A percentile compares a stretch with the other conserved stretches of the same genome.
phyloP scores from a whole-genome alignment of 352 stramenopile genomes.

The Pythium phragmitis region DNA sequence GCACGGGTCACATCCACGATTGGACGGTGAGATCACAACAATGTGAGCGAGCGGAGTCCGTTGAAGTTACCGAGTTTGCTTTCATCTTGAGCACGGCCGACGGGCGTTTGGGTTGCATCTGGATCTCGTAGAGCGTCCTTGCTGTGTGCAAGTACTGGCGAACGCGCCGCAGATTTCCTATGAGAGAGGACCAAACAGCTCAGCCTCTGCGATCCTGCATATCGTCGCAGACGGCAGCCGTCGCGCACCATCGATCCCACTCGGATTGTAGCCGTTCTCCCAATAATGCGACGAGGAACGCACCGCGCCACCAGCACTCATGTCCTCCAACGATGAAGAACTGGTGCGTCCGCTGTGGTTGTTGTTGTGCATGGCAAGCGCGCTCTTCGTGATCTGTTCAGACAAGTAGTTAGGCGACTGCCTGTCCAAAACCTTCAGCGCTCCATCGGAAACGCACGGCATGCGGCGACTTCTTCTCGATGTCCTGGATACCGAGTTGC shows the following conservation, averaged over 20 bases:
- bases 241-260: conserved; percentile 21
- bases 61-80: conserved; percentile 40
- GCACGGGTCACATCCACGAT: not conserved
- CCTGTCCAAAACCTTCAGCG: not conserved
- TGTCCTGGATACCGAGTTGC: conserved; percentile 10
- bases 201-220: not conserved
- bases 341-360: not conserved
- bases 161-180: conserved; percentile 61
- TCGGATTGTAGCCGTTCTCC: conserved; percentile 25
- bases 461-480: conserved; percentile 3
- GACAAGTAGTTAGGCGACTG: not conserved
- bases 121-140: conserved; percentile 67
- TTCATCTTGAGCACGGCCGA: conserved; percentile 78
- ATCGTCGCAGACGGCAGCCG: not conserved
- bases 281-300: conserved; percentile 21
- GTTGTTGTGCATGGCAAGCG: conserved; percentile 9
- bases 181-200: not conserved
- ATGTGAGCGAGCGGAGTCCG: not conserved
- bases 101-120: conserved; percentile 72
- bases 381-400: conserved; percentile 4
- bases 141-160: conserved; percentile 59
- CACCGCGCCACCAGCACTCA: conserved; percentile 15
- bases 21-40: not conserved
- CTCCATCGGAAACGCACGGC: conserved; percentile 8
- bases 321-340: conserved; percentile 19